Base-by-base conservation (phyloP, 2,329 filamentous ascomycete genomes). In the Pseudogymnoascus pannorum region DNA sequence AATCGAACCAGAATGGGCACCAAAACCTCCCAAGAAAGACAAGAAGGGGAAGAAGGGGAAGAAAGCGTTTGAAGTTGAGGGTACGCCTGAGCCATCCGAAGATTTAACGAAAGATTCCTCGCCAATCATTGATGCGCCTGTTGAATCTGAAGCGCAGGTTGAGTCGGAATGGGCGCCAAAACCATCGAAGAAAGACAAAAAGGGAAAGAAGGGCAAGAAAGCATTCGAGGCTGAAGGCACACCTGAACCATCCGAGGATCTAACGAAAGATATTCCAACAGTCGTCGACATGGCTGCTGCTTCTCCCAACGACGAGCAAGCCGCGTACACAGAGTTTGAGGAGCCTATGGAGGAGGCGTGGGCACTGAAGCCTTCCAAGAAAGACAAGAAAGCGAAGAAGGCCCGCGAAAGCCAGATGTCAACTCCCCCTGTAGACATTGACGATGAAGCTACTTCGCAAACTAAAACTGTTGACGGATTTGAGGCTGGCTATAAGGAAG, bases 301-400 rank as follows among this genome's bases (percentile, higher is more conserved):
- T 58, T 36, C 57, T n/a, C 57, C 18, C 31, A 14, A 58, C 5
- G 48, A 54, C 11, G 48, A 51, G 8, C 44, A 51, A 16, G 14
- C 44, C 4, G 44, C 44, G 44, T 14, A 22, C 24, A n/a, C 29
- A 60, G 29, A 44, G 20, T 26, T 48, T 26, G 40, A 29, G n/a
- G 26, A 60, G 14, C 38, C 40, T 48, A 18, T 35, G n/a, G 40
- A 29, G 26, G 36, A 51, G 38, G 2, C 38, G 11, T 36, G 8
- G n/a, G 26, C 42, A 54, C 16, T 29, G 22, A 51, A 57, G 18
- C 44, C 38, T 20, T 70, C 70, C 6, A 75, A 74, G 62, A 74
- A 74, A 64, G 69, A 69, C 9, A 78, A 78, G 70, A 79, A 77
- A 63, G 71, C 69, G 54, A 71, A 71, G 60, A 71, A 70, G 29